Conservation (phyloP, 371 early-diverging fungal genomes). For the Conidiobolus incongruus region DNA sequence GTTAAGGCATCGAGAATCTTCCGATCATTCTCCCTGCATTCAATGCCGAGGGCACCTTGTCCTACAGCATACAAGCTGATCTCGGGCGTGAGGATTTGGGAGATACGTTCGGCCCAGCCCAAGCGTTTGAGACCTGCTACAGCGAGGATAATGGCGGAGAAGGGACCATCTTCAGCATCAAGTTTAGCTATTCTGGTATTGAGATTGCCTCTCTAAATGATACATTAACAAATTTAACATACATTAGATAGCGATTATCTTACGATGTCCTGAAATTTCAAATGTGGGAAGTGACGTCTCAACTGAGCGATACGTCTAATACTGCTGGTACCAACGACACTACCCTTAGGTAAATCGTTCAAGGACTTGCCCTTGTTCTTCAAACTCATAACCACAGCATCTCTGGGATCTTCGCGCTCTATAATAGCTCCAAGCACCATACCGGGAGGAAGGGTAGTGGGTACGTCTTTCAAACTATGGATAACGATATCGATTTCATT, state of each 20-base stretch:
- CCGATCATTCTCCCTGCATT: slow-evolving; percentile 50
- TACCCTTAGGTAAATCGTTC: slow-evolving; percentile 43
- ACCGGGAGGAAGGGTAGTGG: slow-evolving; percentile 68
- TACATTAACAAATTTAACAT: not conserved
- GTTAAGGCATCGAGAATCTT: slow-evolving; percentile 18
- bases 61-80: slow-evolving; percentile 78
- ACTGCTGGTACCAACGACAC: slow-evolving; percentile 79
- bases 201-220: slow-evolving; percentile 6
- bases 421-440: slow-evolving; percentile 67
- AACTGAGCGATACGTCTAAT: slow-evolving; percentile 80
- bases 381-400: slow-evolving; percentile 55
- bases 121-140: slow-evolving; percentile 68
- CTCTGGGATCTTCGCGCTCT: slow-evolving; percentile 69
- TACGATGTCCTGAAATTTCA: slow-evolving; percentile 64
- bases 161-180: slow-evolving; percentile 48
- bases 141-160: slow-evolving; percentile 66
- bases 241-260: slow-evolving; percentile 6
- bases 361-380: slow-evolving; percentile 10
- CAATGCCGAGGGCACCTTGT: slow-evolving; percentile 82
- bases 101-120: slow-evolving; percentile 39
- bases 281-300: slow-evolving; percentile 45
- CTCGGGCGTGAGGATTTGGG: slow-evolving; percentile 29
- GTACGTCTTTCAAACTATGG: slow-evolving; percentile 88
- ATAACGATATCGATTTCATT: slow-evolving; percentile 65
- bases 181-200: slow-evolving; percentile 82